These are phyloP conservation scores for Themeda triandra DNA, from an alignment of 176 grass and related monocot species.

Conservation along the genomic window DNA sequence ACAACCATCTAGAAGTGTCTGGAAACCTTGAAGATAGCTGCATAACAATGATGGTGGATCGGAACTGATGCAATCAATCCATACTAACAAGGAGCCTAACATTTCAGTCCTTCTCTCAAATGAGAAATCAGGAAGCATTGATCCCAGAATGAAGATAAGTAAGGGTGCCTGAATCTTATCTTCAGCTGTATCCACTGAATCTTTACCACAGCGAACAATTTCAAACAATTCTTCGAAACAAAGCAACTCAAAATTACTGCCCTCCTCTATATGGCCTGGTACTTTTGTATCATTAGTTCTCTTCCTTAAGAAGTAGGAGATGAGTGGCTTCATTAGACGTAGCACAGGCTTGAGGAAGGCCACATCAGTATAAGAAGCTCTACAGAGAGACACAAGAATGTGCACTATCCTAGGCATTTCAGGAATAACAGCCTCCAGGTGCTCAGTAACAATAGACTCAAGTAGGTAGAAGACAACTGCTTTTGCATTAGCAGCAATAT, in stretches of 20 bases:
- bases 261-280: constrained; percentile 34
- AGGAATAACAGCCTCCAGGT: constrained; percentile 74
- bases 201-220: constrained; percentile 47
- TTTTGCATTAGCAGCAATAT: constrained; percentile 75
- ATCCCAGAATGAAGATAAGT: constrained; percentile 77
- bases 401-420: constrained; percentile 88
- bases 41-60: constrained; percentile 54
- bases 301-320: constrained; percentile 70
- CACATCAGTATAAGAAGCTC: constrained; percentile 90
- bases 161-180: constrained; percentile 58
- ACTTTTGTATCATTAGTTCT: constrained; percentile 51
- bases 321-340: constrained; percentile 66
- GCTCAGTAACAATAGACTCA: constrained; percentile 69
- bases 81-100: constrained; percentile 51
- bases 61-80: constrained; percentile 57
- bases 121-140: constrained; percentile 80
- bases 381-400: constrained; percentile 81
- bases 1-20: constrained; percentile 59
- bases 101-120: constrained; percentile 77
- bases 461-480: constrained; percentile 87
- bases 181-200: constrained; percentile 32
- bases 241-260: constrained; percentile 71
- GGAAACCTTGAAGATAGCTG: constrained; percentile 60
- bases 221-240: constrained; percentile 93
- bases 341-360: constrained; percentile 81